These are phyloP conservation scores for Penicillium parvum DNA, from an alignment of 495 filamentous ascomycete genomes.

Conservation along the genomic window DNA sequence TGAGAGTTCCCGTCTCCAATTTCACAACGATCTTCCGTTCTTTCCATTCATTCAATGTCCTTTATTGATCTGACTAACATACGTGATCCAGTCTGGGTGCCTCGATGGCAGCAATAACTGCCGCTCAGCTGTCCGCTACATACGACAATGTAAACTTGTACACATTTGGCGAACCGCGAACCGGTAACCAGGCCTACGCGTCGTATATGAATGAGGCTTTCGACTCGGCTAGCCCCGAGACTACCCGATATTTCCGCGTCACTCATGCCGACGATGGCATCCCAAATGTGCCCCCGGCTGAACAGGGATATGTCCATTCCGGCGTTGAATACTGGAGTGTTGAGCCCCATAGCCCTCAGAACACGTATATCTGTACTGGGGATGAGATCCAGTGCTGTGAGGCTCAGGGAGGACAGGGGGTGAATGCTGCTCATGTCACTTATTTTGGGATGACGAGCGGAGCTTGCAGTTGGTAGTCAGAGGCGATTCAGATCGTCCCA, in stretches of 20 bases:
- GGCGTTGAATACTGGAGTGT: constrained; percentile 8
- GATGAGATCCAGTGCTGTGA: constrained; percentile 4
- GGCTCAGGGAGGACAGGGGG: constrained; percentile 5
- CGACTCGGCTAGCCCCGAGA: neutral
- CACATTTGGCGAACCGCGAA: constrained; percentile 9
- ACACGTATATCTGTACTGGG: constrained; percentile 3
- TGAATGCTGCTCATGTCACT: constrained; percentile 2
- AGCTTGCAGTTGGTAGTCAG: constrained; percentile 1
- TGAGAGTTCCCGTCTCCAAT: neutral
- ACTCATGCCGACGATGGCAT: constrained; percentile 7
- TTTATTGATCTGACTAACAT: neutral
- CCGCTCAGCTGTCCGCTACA: constrained; percentile 6
- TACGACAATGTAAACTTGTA: neutral
- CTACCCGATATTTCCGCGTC: constrained; percentile 3
- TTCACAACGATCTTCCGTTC: neutral
- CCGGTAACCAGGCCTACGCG: constrained; percentile 5
- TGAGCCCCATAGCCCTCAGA: constrained; percentile 1
- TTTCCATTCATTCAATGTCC: neutral
- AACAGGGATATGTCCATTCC: constrained; percentile 1
- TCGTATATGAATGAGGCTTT: constrained; percentile 2
- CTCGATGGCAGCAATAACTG: constrained; percentile 5
- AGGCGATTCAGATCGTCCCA: no score
- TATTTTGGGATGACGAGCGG: constrained; percentile 1
- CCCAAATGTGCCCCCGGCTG: constrained; percentile 6
- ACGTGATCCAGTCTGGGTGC: constrained; percentile 1